phyloP scores from a whole-genome alignment of 2,329 filamentous ascomycete genomes.

The Aspergillus nomiae region DNA sequence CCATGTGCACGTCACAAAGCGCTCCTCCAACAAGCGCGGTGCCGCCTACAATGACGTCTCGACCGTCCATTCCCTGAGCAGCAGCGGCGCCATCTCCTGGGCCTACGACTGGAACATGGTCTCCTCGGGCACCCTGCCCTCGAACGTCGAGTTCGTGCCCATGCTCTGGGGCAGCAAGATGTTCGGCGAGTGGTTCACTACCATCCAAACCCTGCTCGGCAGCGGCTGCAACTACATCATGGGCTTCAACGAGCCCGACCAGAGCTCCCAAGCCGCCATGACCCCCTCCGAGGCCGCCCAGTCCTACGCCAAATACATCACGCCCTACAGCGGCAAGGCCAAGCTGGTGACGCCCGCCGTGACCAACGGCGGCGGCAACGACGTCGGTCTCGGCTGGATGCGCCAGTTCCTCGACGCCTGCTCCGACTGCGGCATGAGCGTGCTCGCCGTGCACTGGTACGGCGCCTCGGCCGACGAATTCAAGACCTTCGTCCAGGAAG shows the following conservation, averaged over 20 bases:
- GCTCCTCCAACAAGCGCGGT: conserved; percentile 29
- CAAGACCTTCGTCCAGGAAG: conserved; percentile 39
- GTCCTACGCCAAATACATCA: conserved; percentile 42
- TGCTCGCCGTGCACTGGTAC: conserved; percentile 51
- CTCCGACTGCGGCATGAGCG: conserved; percentile 41
- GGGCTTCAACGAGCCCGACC: conserved; percentile 52
- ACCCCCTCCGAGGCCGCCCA: conserved; percentile 38
- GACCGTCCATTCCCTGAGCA: conserved; percentile 34
- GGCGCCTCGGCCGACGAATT: conserved; percentile 37
- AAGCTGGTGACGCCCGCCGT: conserved; percentile 46
- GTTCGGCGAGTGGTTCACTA: conserved; percentile 37
- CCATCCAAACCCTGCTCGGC: conserved; percentile 36
- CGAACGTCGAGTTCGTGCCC: conserved; percentile 45
- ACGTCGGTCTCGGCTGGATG: conserved; percentile 45
- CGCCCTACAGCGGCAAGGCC: conserved; percentile 37
- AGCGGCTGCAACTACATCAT: conserved; percentile 42
- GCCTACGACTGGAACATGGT: conserved; percentile 49
- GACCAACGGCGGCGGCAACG: conserved; percentile 37
- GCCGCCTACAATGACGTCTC: conserved; percentile 44
- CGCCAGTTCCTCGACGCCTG: conserved; percentile 42
- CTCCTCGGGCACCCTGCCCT: conserved; percentile 32
- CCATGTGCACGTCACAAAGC: conserved; percentile 5
- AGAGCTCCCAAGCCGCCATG: conserved; percentile 41
- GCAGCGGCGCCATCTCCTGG: conserved; percentile 39
- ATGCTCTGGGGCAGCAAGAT: conserved; percentile 48